Evolutionary conservation across 306 rosid genomes (phyloP), one percentile per base, ranked within the genome.

Genomic region (Aeschynomene evenia): DNA sequence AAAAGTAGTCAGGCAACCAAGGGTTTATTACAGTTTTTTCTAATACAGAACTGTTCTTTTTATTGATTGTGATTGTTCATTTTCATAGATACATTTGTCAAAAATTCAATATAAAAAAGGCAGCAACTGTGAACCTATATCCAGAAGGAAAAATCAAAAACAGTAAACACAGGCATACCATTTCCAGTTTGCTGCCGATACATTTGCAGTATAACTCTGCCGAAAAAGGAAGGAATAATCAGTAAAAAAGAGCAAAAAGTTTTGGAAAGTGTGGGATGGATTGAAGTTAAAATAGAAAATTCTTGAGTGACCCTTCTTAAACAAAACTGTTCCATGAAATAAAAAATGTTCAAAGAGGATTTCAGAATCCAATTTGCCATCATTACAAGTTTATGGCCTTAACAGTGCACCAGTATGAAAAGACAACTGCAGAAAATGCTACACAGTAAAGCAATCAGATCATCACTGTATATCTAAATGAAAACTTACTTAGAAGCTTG

Each of bases 401-500:
- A 69, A 52, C 36, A 28, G 53, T 28, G 50, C 65, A 54, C 39
- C 19, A 12, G 7, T 33, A 34, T 11, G 13, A 36, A 22, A 34
- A 33, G 45, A 42, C n/a, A 33, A 15, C 39, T 33, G 34, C 6
- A 33, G 21, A 54, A 63, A 52, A 65, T 29, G 33, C 61, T n/a
- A 24, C 66, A 50, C 0, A 73, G 18, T 58, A 36, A 53, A 37
- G 37, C 58, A 62, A 55, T 15, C 16, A 67, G 59, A 39, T 24
- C 49, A 61, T 50, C 31, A 42, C 6, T 6, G 21, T 63, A 40
- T 16, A 24, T 15, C 26, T 53, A 64, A 51, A 34, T 76, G 70
- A 71, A 70, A 81, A 77, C 80, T 53, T 87, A 91, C 96, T 86
- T 83, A 7, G 96, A 89, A 70, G 97, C 97, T 79, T 91, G 90